Evolutionary conservation across 2,329 filamentous ascomycete species (phyloP).

Genomic region (Aspergillus candidus): DNA sequence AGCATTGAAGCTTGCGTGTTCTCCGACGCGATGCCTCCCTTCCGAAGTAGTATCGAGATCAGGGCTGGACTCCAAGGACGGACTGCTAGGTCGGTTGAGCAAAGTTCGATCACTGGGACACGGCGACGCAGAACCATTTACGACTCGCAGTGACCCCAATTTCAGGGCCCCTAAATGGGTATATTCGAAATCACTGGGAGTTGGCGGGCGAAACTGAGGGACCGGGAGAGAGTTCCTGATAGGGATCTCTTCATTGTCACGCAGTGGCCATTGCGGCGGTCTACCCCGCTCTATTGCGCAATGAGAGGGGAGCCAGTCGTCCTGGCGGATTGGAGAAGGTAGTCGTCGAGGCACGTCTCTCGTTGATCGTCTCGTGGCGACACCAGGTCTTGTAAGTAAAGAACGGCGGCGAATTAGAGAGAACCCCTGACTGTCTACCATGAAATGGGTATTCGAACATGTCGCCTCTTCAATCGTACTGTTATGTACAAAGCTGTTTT

Average conservation of each 20-base stretch:
- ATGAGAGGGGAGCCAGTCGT: constrained; percentile 11
- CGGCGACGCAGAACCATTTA: constrained; percentile 35
- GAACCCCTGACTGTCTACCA: constrained; percentile 28
- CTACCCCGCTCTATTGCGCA: constrained; percentile 3
- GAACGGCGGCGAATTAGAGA: constrained; percentile 35
- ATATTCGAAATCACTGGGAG: constrained; percentile 28
- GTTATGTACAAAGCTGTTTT: constrained; percentile 20
- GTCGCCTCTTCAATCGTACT: constrained; percentile 21
- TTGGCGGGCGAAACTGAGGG: constrained; percentile 18
- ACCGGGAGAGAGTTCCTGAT: constrained; percentile 8
- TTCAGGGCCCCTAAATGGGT: constrained; percentile 38
- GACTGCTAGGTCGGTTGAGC: constrained; percentile 11
- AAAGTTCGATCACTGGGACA: constrained; percentile 31
- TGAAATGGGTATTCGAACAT: constrained; percentile 29
- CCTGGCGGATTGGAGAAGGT: constrained; percentile 20
- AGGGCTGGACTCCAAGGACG: constrained; percentile 6
- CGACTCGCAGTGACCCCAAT: constrained; percentile 35
- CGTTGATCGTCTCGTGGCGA: constrained; percentile 31
- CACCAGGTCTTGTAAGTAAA: constrained; percentile 29
- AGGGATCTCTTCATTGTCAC: constrained; percentile 7
- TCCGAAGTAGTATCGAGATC: background rate
- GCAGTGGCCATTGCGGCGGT: constrained; percentile 17
- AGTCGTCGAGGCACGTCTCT: constrained; percentile 17
- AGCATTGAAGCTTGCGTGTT: background rate
- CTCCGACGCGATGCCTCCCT: background rate